Percentiles rank a stretch among this genome's conserved stretches.
Evolutionary conservation across 1,284 basidiomycete species (phyloP).

Genomic region (Hymenochaete sp.): DNA sequence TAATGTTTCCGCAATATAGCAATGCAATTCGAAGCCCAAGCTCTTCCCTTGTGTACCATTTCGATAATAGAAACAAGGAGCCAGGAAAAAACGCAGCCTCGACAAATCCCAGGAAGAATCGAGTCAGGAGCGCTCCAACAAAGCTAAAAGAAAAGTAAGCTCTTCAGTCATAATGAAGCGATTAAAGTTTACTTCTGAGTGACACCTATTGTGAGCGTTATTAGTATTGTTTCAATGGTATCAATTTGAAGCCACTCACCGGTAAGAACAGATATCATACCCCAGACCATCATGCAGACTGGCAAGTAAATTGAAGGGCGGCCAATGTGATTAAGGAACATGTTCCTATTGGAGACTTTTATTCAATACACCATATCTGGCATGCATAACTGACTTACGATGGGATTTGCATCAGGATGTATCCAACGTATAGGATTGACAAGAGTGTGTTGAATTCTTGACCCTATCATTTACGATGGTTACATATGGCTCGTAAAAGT

Average conservation of each 20-base stretch:
- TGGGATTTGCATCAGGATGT: slow-evolving; percentile 29
- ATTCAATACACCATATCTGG: slow-evolving; percentile 11
- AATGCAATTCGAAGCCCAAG: slow-evolving; percentile 26
- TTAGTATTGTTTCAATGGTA: not conserved
- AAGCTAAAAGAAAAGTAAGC: slow-evolving; percentile 37
- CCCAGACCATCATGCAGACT: slow-evolving; percentile 64
- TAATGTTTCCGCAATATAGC: slow-evolving; percentile 39
- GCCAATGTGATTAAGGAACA: slow-evolving; percentile 64
- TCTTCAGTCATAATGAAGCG: slow-evolving; percentile 19
- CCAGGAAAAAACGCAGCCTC: slow-evolving; percentile 24
- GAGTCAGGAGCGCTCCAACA: slow-evolving; percentile 53
- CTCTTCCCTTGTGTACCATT: slow-evolving; percentile 20
- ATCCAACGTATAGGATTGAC: slow-evolving; percentile 51
- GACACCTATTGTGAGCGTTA: slow-evolving; percentile 33
- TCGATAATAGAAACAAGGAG: slow-evolving; percentile 23
- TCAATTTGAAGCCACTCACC: slow-evolving; percentile 27
- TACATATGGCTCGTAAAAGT: not conserved
- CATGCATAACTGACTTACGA: slow-evolving; percentile 38
- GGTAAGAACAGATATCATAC: slow-evolving; percentile 53
- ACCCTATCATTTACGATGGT: slow-evolving; percentile 28
- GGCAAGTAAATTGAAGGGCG: slow-evolving; percentile 71
- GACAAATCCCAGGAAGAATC: slow-evolving; percentile 62
- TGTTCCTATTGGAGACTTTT: slow-evolving; percentile 42
- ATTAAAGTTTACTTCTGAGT: slow-evolving; percentile 29
- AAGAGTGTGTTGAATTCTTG: slow-evolving; percentile 64